phyloP scores from a whole-genome alignment of 495 filamentous ascomycete species.

The Penicillium cosmopolitanum region DNA sequence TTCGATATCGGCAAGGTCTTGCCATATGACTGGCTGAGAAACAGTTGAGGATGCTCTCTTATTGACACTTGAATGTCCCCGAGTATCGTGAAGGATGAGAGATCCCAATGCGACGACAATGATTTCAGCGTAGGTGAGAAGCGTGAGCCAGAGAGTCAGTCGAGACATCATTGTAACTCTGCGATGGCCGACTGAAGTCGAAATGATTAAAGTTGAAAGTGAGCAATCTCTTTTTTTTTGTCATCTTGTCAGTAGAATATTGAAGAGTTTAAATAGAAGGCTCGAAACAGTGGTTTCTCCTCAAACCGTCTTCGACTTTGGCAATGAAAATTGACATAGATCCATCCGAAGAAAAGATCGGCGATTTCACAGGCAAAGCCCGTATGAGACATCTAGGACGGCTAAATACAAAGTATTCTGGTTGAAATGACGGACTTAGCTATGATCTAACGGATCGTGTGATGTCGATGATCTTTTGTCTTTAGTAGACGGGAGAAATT shows the following conservation, averaged over 20 bases:
- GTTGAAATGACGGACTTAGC: not conserved
- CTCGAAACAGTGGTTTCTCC: too few relatives aligned
- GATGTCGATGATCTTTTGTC: not conserved
- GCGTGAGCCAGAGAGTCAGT: not conserved
- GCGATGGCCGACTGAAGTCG: not conserved
- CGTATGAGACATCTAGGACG: not conserved
- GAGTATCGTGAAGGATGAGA: not conserved
- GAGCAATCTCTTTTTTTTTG: not conserved
- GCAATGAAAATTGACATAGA: not conserved
- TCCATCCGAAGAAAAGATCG: not conserved
- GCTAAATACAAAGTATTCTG: not conserved
- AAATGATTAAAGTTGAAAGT: not conserved
- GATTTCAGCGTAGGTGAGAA: not conserved
- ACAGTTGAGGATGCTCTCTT: constrained; percentile 1
- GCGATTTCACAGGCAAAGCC: not conserved
- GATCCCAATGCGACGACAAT: not conserved
- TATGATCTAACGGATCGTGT: not conserved
- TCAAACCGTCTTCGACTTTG: not conserved
- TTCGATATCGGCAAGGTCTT: constrained; percentile 49
- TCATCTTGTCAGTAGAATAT: not conserved
- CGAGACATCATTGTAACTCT: not conserved
- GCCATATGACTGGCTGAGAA: constrained; percentile 42
- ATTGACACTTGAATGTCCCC: not conserved
- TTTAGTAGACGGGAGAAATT: not conserved
- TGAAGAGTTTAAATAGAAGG: too few relatives aligned